phyloP scores from a whole-genome alignment of 2,329 filamentous ascomycete genomes.

The Nemania abortiva region DNA sequence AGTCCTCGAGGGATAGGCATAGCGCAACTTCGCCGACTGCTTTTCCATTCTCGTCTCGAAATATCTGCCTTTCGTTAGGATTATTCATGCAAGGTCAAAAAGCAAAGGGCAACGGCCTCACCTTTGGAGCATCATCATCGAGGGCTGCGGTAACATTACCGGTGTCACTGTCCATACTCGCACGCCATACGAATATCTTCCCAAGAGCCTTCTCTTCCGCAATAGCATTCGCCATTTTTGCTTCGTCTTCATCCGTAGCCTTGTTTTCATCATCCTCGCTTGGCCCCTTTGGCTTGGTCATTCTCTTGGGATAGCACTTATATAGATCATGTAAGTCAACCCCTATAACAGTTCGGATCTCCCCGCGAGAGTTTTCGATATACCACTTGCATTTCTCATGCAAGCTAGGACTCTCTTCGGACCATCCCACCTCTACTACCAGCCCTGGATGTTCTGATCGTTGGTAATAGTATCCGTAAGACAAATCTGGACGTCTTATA shows the following conservation, averaged over 20 bases:
- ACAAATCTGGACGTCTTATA: too few relatives aligned
- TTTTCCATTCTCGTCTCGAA: slow-evolving; percentile 12
- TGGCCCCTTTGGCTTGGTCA: slow-evolving; percentile 1
- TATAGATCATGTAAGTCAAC: slow-evolving; percentile 1
- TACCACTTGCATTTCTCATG: slow-evolving; percentile 10
- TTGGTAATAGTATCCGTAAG: too few relatives aligned
- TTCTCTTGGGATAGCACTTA: not conserved
- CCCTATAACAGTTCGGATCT: not conserved
- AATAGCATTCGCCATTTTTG: not conserved
- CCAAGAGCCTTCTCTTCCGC: not conserved
- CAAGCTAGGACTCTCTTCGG: not conserved
- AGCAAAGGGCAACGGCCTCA: not conserved
- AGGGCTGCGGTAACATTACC: not conserved
- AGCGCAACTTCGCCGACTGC: not conserved
- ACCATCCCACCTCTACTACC: slow-evolving; percentile 10
- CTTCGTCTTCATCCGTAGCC: not conserved
- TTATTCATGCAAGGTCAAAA: not conserved
- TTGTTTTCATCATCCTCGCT: not conserved
- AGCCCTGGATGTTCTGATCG: not conserved
- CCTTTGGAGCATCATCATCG: not conserved
- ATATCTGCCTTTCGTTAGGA: not conserved
- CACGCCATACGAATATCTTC: slow-evolving; percentile 9
- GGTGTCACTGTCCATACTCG: not conserved
- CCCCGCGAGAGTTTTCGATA: slow-evolving; percentile 1
- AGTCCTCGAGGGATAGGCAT: not conserved